Percentiles rank a stretch among this genome's conserved stretches.
Conservation (phyloP, 441 rosid genomes). For the Aleurites moluccanus region DNA sequence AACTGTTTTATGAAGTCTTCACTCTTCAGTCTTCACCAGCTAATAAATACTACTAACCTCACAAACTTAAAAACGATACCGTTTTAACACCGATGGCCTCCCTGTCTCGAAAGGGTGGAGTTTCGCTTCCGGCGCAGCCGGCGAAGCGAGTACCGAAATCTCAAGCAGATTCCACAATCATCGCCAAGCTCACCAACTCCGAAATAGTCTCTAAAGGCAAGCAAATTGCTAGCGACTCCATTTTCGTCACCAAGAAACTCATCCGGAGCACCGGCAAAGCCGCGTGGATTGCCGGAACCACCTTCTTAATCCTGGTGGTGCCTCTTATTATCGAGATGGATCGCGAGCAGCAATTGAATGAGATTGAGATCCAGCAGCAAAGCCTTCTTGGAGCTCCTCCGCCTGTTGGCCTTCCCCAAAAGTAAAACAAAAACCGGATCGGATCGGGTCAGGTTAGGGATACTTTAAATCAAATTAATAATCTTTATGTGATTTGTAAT, state of each 20-base stretch:
- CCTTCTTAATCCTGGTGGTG: constrained; percentile 65
- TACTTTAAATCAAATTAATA: background rate
- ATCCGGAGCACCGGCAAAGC: constrained; percentile 85
- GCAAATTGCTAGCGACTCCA: constrained; percentile 56
- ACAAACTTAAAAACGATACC: background rate
- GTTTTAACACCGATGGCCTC: constrained; percentile 21
- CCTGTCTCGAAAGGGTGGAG: constrained; percentile 29
- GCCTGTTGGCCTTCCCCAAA: constrained; percentile 33
- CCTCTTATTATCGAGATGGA: constrained; percentile 82
- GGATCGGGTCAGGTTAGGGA: constrained; percentile 17
- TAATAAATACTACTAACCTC: background rate
- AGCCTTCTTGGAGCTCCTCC: constrained; percentile 80
- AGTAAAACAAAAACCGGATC: background rate
- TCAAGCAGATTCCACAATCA: constrained; percentile 27
- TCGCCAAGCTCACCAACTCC: constrained; percentile 45
- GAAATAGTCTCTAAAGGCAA: constrained; percentile 52
- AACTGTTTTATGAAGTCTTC: background rate
- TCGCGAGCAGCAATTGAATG: constrained; percentile 71
- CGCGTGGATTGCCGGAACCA: constrained; percentile 87
- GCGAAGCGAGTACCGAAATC: constrained; percentile 25
- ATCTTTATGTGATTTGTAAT: background rate
- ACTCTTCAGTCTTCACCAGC: background rate
- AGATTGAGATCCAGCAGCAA: constrained; percentile 76
- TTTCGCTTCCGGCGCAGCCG: constrained; percentile 26
- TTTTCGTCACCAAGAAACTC: constrained; percentile 58